Evolutionary conservation across 805 yeast species (phyloP).

Genomic region (Millerago galiae): DNA sequence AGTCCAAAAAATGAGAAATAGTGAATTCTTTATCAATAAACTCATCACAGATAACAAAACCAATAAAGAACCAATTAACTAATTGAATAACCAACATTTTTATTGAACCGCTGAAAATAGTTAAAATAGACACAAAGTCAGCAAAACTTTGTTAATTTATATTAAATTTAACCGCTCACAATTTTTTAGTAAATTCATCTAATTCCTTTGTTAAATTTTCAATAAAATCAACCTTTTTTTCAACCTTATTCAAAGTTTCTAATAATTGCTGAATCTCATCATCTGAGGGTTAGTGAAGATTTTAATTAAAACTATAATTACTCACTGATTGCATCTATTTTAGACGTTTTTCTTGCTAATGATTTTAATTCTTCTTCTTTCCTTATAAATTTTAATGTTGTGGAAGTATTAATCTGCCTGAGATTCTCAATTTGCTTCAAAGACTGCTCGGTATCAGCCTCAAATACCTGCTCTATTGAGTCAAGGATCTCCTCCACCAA

Average conservation of each 20-base stretch:
- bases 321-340: constrained; percentile 16
- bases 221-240: constrained; percentile 12
- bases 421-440: constrained; percentile 39
- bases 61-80: background rate
- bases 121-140: too few species aligned
- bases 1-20: background rate
- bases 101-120: background rate
- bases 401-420: constrained; percentile 52
- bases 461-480: constrained; percentile 29
- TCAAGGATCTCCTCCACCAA: constrained; percentile 24
- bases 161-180: constrained; percentile 13
- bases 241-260: constrained; percentile 9
- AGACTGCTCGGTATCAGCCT: constrained; percentile 32
- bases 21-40: background rate
- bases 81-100: too few species aligned
- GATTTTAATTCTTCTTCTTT: constrained; percentile 36
- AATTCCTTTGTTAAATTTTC: constrained; percentile 16
- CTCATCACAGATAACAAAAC: background rate
- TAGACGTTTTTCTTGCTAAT: constrained; percentile 17
- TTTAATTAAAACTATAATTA: background rate
- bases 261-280: constrained; percentile 22
- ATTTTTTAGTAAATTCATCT: constrained; percentile 12
- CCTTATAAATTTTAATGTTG: constrained; percentile 43
- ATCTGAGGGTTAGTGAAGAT: constrained; percentile 13
- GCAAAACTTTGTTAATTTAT: background rate